phyloP scores from a whole-genome alignment of 805 yeast genomes.

The Ascoidea asiatica region DNA sequence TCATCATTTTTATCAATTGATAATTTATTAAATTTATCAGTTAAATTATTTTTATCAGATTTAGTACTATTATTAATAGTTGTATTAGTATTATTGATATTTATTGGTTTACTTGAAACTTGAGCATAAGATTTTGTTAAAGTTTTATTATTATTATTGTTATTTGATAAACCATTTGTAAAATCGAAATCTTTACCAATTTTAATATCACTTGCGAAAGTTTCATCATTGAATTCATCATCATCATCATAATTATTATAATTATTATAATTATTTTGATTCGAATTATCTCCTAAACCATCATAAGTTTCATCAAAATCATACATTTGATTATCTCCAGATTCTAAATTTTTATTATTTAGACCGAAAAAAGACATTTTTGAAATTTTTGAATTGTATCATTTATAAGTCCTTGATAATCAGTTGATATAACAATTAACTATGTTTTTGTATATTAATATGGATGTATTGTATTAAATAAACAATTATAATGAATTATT shows the following conservation, averaged over 20 bases:
- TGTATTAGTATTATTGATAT: conserved; percentile 34
- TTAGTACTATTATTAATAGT: too few species aligned
- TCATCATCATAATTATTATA: conserved; percentile 48
- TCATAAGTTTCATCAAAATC: conserved; percentile 81
- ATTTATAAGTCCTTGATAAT: too few species aligned
- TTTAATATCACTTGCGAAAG: conserved; percentile 48
- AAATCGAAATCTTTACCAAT: conserved; percentile 57
- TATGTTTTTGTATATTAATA: too few species aligned
- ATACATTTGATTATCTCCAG: conserved; percentile 21
- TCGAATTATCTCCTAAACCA: conserved; percentile 54
- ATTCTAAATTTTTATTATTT: conserved; percentile 27
- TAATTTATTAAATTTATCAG: not conserved
- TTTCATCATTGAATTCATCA: conserved; percentile 71
- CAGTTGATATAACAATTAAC: too few species aligned
- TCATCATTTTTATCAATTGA: conserved; percentile 18
- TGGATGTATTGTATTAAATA: too few species aligned
- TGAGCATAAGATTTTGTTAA: conserved; percentile 31
- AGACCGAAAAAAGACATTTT: conserved; percentile 61
- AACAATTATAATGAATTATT: too few species aligned
- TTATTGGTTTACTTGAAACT: conserved; percentile 30
- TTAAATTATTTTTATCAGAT: not conserved
- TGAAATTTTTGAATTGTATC: not conserved
- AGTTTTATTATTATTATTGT: conserved; percentile 17
- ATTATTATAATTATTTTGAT: too few species aligned
- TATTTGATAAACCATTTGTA: conserved; percentile 26